Conservation (phyloP, 2,329 filamentous ascomycete species). For the Eutypa lata region DNA sequence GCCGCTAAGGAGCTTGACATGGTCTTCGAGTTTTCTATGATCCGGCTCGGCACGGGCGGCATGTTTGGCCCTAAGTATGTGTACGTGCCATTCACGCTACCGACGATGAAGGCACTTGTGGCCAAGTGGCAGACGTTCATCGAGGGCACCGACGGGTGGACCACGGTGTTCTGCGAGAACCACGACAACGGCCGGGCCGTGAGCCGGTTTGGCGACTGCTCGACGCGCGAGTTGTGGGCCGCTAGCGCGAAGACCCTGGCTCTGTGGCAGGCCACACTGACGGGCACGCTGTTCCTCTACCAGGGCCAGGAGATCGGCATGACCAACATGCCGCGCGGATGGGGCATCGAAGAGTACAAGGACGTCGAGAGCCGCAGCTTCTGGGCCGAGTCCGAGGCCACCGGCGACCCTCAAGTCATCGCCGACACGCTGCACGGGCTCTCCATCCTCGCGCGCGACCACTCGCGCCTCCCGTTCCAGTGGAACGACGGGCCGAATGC, state of each 20-base stretch:
- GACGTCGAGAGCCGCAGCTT: conserved; percentile 53
- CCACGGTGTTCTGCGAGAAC: conserved; percentile 61
- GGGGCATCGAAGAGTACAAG: conserved; percentile 51
- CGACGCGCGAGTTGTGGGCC: conserved; percentile 39
- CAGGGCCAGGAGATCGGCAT: conserved; percentile 62
- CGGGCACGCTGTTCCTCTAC: conserved; percentile 55
- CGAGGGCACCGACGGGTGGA: conserved; percentile 51
- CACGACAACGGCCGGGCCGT: conserved; percentile 61
- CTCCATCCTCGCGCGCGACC: conserved; percentile 58
- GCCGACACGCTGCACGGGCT: conserved; percentile 49
- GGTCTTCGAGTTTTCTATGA: conserved; percentile 58
- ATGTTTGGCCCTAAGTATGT: conserved; percentile 44
- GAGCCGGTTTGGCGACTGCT: conserved; percentile 48
- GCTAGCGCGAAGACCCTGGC: conserved; percentile 52
- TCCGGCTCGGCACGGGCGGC: conserved; percentile 51
- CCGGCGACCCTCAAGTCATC: conserved; percentile 32
- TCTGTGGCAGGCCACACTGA: conserved; percentile 44
- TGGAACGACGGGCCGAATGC: conserved; percentile 58
- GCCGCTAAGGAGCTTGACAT: conserved; percentile 55
- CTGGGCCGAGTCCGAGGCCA: conserved; percentile 42
- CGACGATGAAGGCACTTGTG: conserved; percentile 41
- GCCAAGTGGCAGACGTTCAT: conserved; percentile 48
- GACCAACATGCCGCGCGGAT: conserved; percentile 50
- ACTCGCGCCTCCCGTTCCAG: conserved; percentile 64
- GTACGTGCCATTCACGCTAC: conserved; percentile 45